A percentile compares a stretch with the other conserved stretches of the same genome.
These are phyloP conservation scores for Alectoria sarmentosa DNA, from an alignment of 495 filamentous ascomycete species.

Conservation along the genomic window DNA sequence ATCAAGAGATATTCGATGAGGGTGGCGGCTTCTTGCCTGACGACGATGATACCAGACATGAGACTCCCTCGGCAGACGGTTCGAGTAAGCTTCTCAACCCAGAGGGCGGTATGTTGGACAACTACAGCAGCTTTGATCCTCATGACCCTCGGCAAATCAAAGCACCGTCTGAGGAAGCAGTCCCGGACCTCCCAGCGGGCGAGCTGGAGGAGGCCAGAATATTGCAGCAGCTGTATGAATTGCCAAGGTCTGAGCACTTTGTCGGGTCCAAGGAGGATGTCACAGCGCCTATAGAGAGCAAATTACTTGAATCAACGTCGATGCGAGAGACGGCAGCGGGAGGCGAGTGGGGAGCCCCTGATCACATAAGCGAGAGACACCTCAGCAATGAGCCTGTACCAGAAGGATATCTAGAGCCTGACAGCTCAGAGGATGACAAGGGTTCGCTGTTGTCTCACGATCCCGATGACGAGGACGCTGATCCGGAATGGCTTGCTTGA, in stretches of 20 bases:
- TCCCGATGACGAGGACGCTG: slow-evolving; percentile 61
- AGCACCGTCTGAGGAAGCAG: neutral
- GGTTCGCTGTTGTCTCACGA: slow-evolving; percentile 51
- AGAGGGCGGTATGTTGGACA: neutral
- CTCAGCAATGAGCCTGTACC: slow-evolving; percentile 18
- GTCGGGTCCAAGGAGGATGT: neutral
- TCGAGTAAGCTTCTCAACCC: neutral
- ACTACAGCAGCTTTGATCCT: neutral
- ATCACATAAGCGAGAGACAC: neutral
- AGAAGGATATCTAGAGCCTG: slow-evolving; percentile 24
- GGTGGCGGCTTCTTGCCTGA: neutral
- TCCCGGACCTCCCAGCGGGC: slow-evolving; percentile 28
- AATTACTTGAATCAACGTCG: neutral
- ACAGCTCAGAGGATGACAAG: slow-evolving; percentile 35
- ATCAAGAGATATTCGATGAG: neutral
- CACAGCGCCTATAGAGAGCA: neutral
- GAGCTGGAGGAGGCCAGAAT: slow-evolving; percentile 18
- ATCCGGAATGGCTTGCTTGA: slow-evolving; percentile 52
- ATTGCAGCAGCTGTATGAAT: slow-evolving; percentile 15
- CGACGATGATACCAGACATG: neutral
- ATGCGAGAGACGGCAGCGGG: slow-evolving; percentile 24
- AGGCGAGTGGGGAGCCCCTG: neutral
- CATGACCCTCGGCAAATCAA: neutral
- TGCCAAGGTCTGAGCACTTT: neutral
- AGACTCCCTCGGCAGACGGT: neutral